Percentiles rank a stretch among this genome's conserved stretches.
Evolutionary conservation across 192 early-diverging fungal species (phyloP).

Genomic region (Backusella sp.): DNA sequence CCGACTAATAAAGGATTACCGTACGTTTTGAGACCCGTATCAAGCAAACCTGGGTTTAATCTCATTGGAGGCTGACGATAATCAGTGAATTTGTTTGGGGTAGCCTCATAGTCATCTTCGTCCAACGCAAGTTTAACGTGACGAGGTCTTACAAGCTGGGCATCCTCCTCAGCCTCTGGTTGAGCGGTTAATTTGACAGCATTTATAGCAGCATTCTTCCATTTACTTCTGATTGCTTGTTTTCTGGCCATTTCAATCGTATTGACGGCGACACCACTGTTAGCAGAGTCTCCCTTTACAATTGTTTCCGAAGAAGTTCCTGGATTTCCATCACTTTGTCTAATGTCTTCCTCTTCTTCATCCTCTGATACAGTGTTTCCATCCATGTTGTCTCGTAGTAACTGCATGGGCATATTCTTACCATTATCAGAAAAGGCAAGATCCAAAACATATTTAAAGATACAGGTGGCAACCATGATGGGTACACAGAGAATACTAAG

Average conservation of each 20-base stretch:
- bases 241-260: neutral
- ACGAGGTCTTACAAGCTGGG: neutral
- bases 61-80: conserved; percentile 70
- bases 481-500: conserved; percentile 41
- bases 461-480: conserved; percentile 41
- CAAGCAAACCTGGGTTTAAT: conserved; percentile 61
- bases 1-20: conserved; percentile 63
- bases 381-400: conserved; percentile 15
- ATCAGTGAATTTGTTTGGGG: conserved; percentile 63
- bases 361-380: neutral
- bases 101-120: conserved; percentile 59
- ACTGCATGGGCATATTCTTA: conserved; percentile 25
- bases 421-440: conserved; percentile 20
- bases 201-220: neutral
- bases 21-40: conserved; percentile 62
- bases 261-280: neutral
- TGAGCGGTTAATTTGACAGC: neutral
- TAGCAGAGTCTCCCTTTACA: neutral
- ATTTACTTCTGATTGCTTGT: neutral
- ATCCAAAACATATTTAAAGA: conserved; percentile 44
- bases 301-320: neutral
- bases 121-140: conserved; percentile 34
- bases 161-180: neutral
- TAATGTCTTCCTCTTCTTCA: neutral
- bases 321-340: no score